Conservation (phyloP, 2,329 filamentous ascomycete species). For the Zymoseptoria tritici region DNA sequence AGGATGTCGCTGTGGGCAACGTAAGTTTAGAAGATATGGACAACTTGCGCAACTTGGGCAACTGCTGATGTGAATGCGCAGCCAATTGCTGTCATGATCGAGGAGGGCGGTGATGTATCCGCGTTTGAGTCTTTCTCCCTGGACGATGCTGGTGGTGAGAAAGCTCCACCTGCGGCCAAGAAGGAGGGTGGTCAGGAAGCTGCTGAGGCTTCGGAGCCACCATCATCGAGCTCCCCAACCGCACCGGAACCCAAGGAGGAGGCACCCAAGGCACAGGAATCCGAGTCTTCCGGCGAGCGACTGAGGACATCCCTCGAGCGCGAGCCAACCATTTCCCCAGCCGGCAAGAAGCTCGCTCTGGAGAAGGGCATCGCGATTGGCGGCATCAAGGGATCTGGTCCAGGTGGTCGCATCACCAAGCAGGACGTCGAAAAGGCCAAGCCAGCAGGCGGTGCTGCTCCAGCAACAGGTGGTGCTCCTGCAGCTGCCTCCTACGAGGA, state of each 20-base stretch:
- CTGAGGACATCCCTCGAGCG: conserved; percentile 81
- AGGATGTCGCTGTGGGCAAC: conserved; percentile 88
- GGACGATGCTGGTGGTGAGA: conserved; percentile 84
- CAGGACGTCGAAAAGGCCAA: conserved; percentile 85
- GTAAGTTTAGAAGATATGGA: conserved; percentile 52
- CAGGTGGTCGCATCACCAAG: conserved; percentile 80
- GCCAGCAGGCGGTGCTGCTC: conserved; percentile 41
- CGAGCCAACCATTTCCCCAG: conserved; percentile 62
- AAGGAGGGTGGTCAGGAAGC: conserved; percentile 57
- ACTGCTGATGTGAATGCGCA: conserved; percentile 35
- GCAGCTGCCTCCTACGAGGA: conserved; percentile 68
- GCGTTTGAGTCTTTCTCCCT: conserved; percentile 85
- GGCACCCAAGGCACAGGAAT: conserved; percentile 57
- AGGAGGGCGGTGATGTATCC: conserved; percentile 78
- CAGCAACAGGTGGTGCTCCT: conserved; percentile 45
- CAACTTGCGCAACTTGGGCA: not conserved
- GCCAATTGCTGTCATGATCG: conserved; percentile 93
- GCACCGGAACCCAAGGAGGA: conserved; percentile 45
- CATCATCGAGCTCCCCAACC: conserved; percentile 50
- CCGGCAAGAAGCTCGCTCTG: conserved; percentile 72
- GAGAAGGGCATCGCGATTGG: conserved; percentile 75
- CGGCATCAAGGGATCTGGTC: conserved; percentile 77
- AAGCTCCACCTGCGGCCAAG: conserved; percentile 52
- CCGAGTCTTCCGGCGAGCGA: conserved; percentile 64
- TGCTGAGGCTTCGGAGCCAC: conserved; percentile 54